phyloP scores from a whole-genome alignment of 805 yeast genomes.

The Candida maris region DNA sequence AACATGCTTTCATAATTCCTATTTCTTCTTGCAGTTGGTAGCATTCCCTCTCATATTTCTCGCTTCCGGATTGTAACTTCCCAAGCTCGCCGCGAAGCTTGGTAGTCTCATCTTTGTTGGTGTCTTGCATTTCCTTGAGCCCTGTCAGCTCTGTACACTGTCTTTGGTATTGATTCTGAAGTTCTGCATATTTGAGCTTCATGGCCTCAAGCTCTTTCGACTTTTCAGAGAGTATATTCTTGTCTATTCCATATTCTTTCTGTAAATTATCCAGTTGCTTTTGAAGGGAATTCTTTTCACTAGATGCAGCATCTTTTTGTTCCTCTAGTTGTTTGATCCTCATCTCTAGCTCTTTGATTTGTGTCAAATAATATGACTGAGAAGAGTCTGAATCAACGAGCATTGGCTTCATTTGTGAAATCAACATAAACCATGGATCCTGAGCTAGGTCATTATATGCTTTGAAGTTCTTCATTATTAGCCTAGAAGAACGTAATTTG shows the following conservation, averaged over 20 bases:
- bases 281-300: conserved; percentile 40
- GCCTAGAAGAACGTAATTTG: conserved; percentile 65
- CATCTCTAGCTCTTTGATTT: conserved; percentile 53
- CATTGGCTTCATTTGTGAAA: conserved; percentile 69
- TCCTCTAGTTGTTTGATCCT: conserved; percentile 50
- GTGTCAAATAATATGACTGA: conserved; percentile 50
- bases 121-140: conserved; percentile 8
- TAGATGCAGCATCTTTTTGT: conserved; percentile 26
- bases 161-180: conserved; percentile 12
- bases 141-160: conserved; percentile 6
- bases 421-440: conserved; percentile 79
- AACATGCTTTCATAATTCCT: conserved; percentile 23
- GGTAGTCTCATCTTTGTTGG: conserved; percentile 14
- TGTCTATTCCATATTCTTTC: conserved; percentile 26
- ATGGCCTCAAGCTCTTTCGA: conserved; percentile 23
- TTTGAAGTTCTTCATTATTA: conserved; percentile 59
- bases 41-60: conserved; percentile 9
- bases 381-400: conserved; percentile 35
- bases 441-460: conserved; percentile 44
- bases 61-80: conserved; percentile 16
- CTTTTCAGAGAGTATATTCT: conserved; percentile 27
- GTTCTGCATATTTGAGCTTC: conserved; percentile 7
- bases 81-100: conserved; percentile 17
- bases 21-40: conserved; percentile 28
- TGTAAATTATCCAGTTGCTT: conserved; percentile 34